A percentile compares a stretch with the other conserved stretches of the same genome.
Evolutionary conservation across 2,329 filamentous ascomycete genomes (phyloP).

Genomic region (Ceratocystiopsis minuta): DNA sequence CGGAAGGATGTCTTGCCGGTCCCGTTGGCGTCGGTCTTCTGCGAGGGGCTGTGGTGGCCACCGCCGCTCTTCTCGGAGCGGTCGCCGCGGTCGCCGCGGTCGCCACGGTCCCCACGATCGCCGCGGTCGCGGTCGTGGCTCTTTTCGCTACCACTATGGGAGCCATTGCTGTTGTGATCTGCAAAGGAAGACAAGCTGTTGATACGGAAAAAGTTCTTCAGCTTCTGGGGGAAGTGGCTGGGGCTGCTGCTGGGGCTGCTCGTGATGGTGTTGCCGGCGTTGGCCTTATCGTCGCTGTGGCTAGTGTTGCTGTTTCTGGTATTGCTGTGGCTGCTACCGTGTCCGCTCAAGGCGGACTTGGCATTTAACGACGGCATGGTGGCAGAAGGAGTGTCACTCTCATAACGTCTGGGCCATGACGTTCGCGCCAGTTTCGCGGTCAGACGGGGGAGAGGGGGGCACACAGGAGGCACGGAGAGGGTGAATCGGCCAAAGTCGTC

Average conservation of each 20-base stretch:
- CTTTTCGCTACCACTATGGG: conserved; percentile 18
- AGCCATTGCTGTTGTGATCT: conserved; percentile 13
- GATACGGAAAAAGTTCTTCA: conserved; percentile 57
- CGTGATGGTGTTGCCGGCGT: conserved; percentile 25
- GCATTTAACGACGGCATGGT: conserved; percentile 25
- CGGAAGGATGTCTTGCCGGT: conserved; percentile 49
- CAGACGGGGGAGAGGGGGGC: neutral
- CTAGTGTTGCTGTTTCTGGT: conserved; percentile 1
- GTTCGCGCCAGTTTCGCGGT: conserved; percentile 7
- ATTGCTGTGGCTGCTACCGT: conserved; percentile 35
- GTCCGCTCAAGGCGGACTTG: conserved; percentile 29
- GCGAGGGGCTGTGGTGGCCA: conserved; percentile 5
- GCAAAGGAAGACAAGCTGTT: conserved; percentile 22
- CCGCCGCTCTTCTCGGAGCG: neutral
- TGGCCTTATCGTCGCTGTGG: conserved; percentile 28
- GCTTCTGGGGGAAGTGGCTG: conserved; percentile 46
- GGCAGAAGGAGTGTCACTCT: conserved; percentile 6
- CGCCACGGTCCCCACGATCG: conserved; percentile 18
- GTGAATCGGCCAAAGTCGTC: neutral
- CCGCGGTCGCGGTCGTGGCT: conserved; percentile 6
- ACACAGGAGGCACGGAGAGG: too few species aligned
- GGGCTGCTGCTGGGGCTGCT: conserved; percentile 30
- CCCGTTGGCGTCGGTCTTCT: neutral
- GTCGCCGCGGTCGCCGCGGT: conserved; percentile 13
- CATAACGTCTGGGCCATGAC: conserved; percentile 11